These are phyloP conservation scores for Chaetomium olivaceum DNA, from an alignment of 2,329 filamentous ascomycete species.

Conservation along the genomic window DNA sequence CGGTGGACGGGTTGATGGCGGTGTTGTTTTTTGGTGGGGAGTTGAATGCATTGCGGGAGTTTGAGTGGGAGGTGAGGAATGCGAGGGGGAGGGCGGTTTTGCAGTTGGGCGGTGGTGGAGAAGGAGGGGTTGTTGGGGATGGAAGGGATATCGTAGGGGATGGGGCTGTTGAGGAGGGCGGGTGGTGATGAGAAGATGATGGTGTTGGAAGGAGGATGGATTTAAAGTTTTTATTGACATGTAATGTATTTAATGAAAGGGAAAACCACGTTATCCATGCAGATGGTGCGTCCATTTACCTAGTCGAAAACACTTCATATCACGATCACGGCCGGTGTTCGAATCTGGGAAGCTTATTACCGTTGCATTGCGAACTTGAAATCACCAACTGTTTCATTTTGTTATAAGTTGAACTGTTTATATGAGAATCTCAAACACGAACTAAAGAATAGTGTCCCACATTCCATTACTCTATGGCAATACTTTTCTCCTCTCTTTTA, in stretches of 20 bases:
- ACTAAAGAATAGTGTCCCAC: background rate
- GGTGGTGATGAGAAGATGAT: background rate
- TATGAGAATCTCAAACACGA: background rate
- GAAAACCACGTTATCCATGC: too few relatives aligned
- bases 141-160: background rate
- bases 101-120: background rate
- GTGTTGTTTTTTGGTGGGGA: slow-evolving; percentile 85
- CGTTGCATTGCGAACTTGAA: too few relatives aligned
- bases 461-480: background rate
- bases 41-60: slow-evolving; percentile 80
- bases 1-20: slow-evolving; percentile 82
- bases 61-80: slow-evolving; percentile 87
- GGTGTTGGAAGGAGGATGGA: too few relatives aligned
- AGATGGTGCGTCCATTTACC: too few relatives aligned
- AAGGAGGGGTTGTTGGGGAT: background rate
- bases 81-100: slow-evolving; percentile 40
- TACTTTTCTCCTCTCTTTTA: background rate
- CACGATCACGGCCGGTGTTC: too few relatives aligned
- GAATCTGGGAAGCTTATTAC: too few relatives aligned
- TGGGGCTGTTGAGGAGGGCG: background rate
- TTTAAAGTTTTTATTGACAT: background rate
- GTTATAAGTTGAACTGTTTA: too few relatives aligned
- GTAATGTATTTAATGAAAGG: background rate
- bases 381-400: background rate
- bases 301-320: too few relatives aligned